Percentiles rank a stretch among this genome's conserved stretches.
Conservation (phyloP, 1,284 basidiomycete genomes). For the Apiotrichum mycotoxinovorans region DNA sequence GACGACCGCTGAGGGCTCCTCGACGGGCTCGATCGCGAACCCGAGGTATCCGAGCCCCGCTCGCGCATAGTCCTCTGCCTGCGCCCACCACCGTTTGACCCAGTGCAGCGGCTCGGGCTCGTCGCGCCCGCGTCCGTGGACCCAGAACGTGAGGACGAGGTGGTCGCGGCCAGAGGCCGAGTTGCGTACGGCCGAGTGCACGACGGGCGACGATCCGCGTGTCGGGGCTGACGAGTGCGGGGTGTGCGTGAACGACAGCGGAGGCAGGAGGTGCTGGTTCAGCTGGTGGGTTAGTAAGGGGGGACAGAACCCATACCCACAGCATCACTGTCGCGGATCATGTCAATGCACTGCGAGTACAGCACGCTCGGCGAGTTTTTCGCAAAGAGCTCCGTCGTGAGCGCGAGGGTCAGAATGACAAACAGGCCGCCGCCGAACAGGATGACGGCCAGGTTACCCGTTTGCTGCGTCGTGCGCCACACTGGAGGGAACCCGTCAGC, state of each 20-base stretch:
- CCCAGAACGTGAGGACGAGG: conserved; percentile 48
- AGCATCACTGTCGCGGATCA: conserved; percentile 68
- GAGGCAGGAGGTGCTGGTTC: conserved; percentile 45
- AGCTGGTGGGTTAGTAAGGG: conserved; percentile 27
- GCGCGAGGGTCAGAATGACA: conserved; percentile 73
- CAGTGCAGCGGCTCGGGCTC: conserved; percentile 37
- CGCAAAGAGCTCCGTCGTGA: conserved; percentile 85
- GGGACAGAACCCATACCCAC: conserved; percentile 49
- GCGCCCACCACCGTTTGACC: conserved; percentile 11
- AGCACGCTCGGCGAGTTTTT: conserved; percentile 88
- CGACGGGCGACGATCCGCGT: conserved; percentile 42
- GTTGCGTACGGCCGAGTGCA: conserved; percentile 37
- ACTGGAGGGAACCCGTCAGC: conserved; percentile 56
- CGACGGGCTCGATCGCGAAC: conserved; percentile 12
- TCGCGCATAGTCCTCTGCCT: conserved; percentile 1
- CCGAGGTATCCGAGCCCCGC: conserved; percentile 7
- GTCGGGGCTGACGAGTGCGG: conserved; percentile 42
- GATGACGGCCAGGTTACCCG: conserved; percentile 77
- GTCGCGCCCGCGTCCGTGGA: conserved; percentile 46
- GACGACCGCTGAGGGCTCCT: not conserved
- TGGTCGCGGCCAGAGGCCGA: conserved; percentile 46
- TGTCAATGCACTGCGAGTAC: conserved; percentile 79
- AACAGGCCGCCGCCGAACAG: conserved; percentile 76
- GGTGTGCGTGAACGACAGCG: conserved; percentile 47
- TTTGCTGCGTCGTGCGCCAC: conserved; percentile 71